Base-by-base conservation (phyloP, 768 basidiomycete species). In the Pisolithus marmoratus region DNA sequence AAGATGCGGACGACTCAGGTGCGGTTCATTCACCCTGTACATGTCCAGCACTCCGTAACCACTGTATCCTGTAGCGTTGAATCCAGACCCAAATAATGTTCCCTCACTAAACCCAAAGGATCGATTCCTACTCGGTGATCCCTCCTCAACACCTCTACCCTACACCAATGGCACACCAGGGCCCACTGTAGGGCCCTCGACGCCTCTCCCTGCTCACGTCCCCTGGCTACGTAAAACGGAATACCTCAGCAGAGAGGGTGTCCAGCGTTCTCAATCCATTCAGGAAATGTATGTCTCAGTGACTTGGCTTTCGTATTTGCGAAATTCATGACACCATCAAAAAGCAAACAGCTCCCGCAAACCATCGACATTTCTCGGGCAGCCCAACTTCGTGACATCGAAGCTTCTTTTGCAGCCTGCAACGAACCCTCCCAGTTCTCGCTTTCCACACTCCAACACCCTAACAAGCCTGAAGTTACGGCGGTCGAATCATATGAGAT, bases 171-270 rank as follows among this genome's bases (percentile, higher is more conserved):
- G 75, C 27, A 42, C 57, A 40, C 66, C 68, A 24, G 62, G 64
- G 12, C 62, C 69, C 5, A 64, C 61, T 27, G 71, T 74, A 19
- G 72, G 72, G 22, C 59, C 72, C 14, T 70, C 77, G 17, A 71
- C 78, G 46, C 77, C 82, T 44, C 59, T 67, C 20, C 71, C 79
- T 8, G 76, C 72, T 7, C 78, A 91, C 52, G 94, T 96, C 11
- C 78, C 90, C 1, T 97, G 94, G 94, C 74, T 97, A 48, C 79
- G 94, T 48, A 92, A 89, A 66, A 95, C 94, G 0, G 93, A 94
- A 61, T 94, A 96, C 61, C 79, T 94, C 50, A 85, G 82, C 53
- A 70, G 87, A 58, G 76, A 79, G 71, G 82, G 71, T 66, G 77
- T 50, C 60, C 76, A 56, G 64, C 82, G 65, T 62, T 67, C 54